Conservation (phyloP, 2,329 filamentous ascomycete genomes). For the Verruconis gallopava region DNA sequence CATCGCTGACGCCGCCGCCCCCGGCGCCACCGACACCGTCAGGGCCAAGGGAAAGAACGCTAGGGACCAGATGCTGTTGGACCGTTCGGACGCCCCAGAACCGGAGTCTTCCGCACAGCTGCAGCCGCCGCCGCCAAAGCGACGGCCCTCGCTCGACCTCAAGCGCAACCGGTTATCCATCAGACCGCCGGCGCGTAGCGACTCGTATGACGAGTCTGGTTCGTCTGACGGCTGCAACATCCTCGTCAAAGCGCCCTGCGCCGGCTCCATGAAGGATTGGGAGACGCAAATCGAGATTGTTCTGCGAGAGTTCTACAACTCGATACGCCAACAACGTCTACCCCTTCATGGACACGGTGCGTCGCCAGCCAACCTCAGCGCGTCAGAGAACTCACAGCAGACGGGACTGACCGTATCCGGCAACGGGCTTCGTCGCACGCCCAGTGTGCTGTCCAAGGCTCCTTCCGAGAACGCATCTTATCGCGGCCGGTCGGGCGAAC, state of each 20-base stretch:
- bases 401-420: conserved; percentile 59
- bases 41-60: conserved; percentile 14
- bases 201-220: conserved; percentile 21
- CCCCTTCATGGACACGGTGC: conserved; percentile 61
- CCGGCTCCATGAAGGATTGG: conserved; percentile 67
- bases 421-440: conserved; percentile 66
- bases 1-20: conserved; percentile 57
- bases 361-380: conserved; percentile 26
- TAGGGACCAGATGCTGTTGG: conserved; percentile 19
- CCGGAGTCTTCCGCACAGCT: conserved; percentile 20
- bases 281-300: conserved; percentile 82
- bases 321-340: conserved; percentile 75
- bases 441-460: conserved; percentile 84
- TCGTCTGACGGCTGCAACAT: conserved; percentile 46
- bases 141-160: conserved; percentile 20
- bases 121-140: conserved; percentile 19
- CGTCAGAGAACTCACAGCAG: conserved; percentile 33
- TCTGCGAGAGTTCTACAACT: conserved; percentile 80
- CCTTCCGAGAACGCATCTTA: conserved; percentile 69
- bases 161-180: conserved; percentile 20
- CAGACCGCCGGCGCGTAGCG: conserved; percentile 15
- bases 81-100: conserved; percentile 6
- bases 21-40: conserved; percentile 41
- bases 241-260: conserved; percentile 64
- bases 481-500: conserved; percentile 59